A percentile compares a stretch with the other conserved stretches of the same genome.
Evolutionary conservation across 495 filamentous ascomycete genomes (phyloP).

Genomic region (Penicillium maclennaniae): DNA sequence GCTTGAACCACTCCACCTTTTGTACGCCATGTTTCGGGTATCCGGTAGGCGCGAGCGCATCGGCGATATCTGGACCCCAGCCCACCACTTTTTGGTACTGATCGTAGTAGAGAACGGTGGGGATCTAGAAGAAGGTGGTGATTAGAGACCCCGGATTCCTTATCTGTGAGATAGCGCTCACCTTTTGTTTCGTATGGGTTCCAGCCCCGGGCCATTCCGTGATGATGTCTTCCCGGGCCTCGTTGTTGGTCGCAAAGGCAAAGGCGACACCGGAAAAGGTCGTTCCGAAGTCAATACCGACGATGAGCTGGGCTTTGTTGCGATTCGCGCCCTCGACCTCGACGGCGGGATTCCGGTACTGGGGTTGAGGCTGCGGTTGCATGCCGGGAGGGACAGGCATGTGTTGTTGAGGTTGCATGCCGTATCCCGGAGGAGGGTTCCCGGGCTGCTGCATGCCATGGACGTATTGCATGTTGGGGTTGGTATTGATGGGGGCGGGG

Average conservation of each 20-base stretch:
- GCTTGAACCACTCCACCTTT: slow-evolving; percentile 83
- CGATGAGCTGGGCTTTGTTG: slow-evolving; percentile 65
- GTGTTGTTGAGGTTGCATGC: slow-evolving; percentile 38
- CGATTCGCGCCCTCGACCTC: slow-evolving; percentile 86
- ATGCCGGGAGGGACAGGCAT: slow-evolving; percentile 39
- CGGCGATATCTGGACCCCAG: slow-evolving; percentile 77
- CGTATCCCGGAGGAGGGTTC: slow-evolving; percentile 50
- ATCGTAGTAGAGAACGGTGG: slow-evolving; percentile 77
- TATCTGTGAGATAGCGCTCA: slow-evolving; percentile 23
- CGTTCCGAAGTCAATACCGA: slow-evolving; percentile 72
- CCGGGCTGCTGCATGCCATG: slow-evolving; percentile 39
- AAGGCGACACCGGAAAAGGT: slow-evolving; percentile 79
- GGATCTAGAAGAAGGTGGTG: slow-evolving; percentile 50
- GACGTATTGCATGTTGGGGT: slow-evolving; percentile 43
- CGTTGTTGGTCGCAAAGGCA: slow-evolving; percentile 73
- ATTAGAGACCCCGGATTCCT: background rate
- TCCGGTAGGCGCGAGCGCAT: slow-evolving; percentile 72
- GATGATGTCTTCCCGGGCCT: slow-evolving; percentile 74
- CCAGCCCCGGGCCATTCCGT: slow-evolving; percentile 77
- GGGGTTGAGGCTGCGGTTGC: slow-evolving; percentile 29
- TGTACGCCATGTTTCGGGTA: slow-evolving; percentile 77
- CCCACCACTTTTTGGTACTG: slow-evolving; percentile 80
- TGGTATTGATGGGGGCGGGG: slow-evolving; percentile 69
- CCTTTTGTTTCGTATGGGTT: slow-evolving; percentile 75
- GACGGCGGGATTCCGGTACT: slow-evolving; percentile 54